Base-by-base conservation (phyloP, 352 stramenopile genomes). In the Phytophthora melonis region DNA sequence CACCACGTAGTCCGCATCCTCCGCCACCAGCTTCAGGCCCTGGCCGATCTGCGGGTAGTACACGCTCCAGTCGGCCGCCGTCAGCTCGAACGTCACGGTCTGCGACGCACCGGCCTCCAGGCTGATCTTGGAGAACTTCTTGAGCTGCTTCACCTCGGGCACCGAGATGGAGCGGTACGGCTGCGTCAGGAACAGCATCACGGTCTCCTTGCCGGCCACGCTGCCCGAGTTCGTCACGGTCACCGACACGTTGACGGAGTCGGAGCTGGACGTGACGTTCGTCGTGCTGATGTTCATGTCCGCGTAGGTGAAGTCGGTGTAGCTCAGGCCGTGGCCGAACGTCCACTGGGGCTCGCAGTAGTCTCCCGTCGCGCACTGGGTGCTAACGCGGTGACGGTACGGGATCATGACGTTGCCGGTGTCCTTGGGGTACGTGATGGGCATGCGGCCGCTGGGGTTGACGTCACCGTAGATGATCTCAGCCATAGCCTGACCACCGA, bases 121-220 rank as follows among this genome's bases (percentile, higher is more conserved):
- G 23, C 43, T 52, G 43, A 52, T 52, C 78, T 96, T 96, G 11
- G 75, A 66, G 57, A 95, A 95, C 53, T 87, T 86, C 65, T 92
- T 91, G 25, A 97, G 82, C 59, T 87, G 77, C 78, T 95, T 96
- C 58, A 91, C 81, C 59, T 94, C 88, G 2, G 89, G 87, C 5
- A 93, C 76, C 0, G 87, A 80, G 19, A 88, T 83, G 7, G 68
- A 55, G 25, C 84, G 86, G 58, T 81, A 84, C 47, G 84, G 80
- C 64, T 91, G 86, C 16, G 79, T 85, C 39, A 96, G 78, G 55
- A 97, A 92, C 25, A 96, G 66, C 63, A 96, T 82, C 14, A 94
- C 79, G 0, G 77, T 87, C 68, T 97, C 87, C 60, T 94, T 91
- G 5, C 88, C 88, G 18, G 69, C 72, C 5, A 72, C 34, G 3